These are phyloP conservation scores for baker's yeast (Saccharomyces cerevisiae) DNA, from an alignment of 805 yeast species.

Conservation along the genomic window DNA sequence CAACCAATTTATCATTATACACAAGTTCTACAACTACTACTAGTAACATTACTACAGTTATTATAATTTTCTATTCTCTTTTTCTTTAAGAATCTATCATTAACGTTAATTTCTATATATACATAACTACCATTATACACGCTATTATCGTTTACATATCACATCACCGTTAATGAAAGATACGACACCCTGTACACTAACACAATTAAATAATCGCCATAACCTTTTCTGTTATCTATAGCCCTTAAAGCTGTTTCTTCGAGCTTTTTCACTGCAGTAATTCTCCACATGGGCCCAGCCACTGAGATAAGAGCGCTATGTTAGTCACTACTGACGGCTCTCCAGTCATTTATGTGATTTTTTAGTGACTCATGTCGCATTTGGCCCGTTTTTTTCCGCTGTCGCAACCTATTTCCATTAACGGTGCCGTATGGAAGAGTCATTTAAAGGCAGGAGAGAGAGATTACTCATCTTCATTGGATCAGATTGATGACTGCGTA, in stretches of 20 bases:
- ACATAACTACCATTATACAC: background rate
- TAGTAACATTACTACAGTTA: background rate
- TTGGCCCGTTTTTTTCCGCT: background rate
- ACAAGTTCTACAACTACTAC: background rate
- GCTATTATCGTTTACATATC: background rate
- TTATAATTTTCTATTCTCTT: background rate
- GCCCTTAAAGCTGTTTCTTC: background rate
- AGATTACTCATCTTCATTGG: background rate
- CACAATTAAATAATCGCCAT: background rate
- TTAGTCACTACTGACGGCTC: background rate
- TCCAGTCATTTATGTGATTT: background rate
- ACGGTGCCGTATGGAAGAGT: background rate
- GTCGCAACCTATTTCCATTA: background rate
- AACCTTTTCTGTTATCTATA: background rate
- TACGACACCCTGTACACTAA: background rate
- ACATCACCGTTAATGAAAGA: background rate
- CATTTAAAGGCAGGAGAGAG: background rate
- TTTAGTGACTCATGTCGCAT: background rate
- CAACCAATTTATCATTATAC: background rate
- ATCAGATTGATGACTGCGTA: background rate
- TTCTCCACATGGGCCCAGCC: background rate
- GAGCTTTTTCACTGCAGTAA: background rate
- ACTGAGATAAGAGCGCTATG: background rate
- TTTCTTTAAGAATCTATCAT: background rate
- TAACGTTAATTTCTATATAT: background rate